Conservation (phyloP, 2,329 filamentous ascomycete species). For the Claviceps arundinis region DNA sequence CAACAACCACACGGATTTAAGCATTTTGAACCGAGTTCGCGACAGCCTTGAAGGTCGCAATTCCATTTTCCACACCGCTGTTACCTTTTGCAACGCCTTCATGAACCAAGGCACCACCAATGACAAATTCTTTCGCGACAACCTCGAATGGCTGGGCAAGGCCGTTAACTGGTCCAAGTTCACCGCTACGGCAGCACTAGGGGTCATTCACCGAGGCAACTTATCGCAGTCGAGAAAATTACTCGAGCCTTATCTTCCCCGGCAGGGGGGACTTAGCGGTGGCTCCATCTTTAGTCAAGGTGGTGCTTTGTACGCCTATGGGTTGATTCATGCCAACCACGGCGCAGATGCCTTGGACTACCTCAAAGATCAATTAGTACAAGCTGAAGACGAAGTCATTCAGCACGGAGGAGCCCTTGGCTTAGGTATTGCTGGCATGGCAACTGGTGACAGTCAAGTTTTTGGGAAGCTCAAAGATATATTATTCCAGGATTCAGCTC, state of each 20-base stretch:
- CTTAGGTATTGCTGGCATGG: conserved; percentile 94
- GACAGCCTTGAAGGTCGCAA: conserved; percentile 92
- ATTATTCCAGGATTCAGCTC: conserved; percentile 82
- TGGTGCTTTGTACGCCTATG: conserved; percentile 88
- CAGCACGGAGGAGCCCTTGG: conserved; percentile 94
- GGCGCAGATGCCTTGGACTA: conserved; percentile 80
- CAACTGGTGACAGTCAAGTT: conserved; percentile 77
- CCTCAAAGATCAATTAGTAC: conserved; percentile 59
- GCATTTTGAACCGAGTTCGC: conserved; percentile 88
- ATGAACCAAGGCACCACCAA: conserved; percentile 99
- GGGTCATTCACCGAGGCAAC: conserved; percentile 94
- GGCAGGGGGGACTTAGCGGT: conserved; percentile 55
- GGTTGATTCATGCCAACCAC: conserved; percentile 94
- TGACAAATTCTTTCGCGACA: conserved; percentile 97
- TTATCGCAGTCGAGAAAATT: conserved; percentile 86
- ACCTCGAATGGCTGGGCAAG: conserved; percentile 94
- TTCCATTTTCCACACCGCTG: conserved; percentile 95
- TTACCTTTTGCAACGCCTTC: conserved; percentile 95
- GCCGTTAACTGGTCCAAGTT: conserved; percentile 99
- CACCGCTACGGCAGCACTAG: conserved; percentile 87
- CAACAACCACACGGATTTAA: conserved; percentile 85
- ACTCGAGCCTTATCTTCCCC: conserved; percentile 85
- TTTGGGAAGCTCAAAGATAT: conserved; percentile 85
- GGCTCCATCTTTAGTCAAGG: conserved; percentile 94
- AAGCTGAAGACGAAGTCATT: conserved; percentile 79